Base-by-base conservation (phyloP, 2,329 filamentous ascomycete genomes). In the Chrysosphaeria jannelii region DNA sequence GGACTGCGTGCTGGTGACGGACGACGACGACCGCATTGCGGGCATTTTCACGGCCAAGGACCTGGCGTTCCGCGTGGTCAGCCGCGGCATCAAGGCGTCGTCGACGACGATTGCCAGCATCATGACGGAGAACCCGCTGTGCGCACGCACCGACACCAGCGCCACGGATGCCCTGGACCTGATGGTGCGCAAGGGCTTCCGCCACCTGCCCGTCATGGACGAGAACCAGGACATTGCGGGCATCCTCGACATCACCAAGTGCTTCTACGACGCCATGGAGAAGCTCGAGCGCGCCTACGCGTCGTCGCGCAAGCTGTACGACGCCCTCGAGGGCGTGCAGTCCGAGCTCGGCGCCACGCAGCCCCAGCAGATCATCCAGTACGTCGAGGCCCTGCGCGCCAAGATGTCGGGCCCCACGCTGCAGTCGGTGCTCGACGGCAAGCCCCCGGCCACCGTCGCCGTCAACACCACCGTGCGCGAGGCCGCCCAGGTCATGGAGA, bases 191-290 rank as follows among this genome's bases (percentile, higher is more conserved):
- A 93, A 93, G 50, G 85, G 85, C 10, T 97, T 97, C 54, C 66
- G 85, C 35, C 85, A 97, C 51, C 47, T 97, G 39, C 85, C 85
- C 3, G 85, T 97, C 33, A 97, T 97, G 85, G 85, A 97, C 46
- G 85, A 97, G 52, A 93, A 97, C 45, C 85, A 97, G 47, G 81
- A 97, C 40, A 97, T 97, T 31, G 89, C 79, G 6, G 85, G 85
- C 51, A 79, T 97, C 34, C 53, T 97, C 25, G 85, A 97, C 45
- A 97, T 97, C 36, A 97, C 85, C 27, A 97, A 93, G 48, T 97
- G 85, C 48, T 97, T 97, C 47, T 97, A 97, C 47, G 85, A 97
- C 47, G 85, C 85, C 20, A 97, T 97, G 85, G 85, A 97, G 53
- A 97, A 97, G 53, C 52, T 97, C 29, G 85, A 97, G 53, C 70